Evolutionary conservation across 768 basidiomycete genomes (phyloP), one percentile per base, ranked within the genome.

Genomic region (Lentinula lateritia): DNA sequence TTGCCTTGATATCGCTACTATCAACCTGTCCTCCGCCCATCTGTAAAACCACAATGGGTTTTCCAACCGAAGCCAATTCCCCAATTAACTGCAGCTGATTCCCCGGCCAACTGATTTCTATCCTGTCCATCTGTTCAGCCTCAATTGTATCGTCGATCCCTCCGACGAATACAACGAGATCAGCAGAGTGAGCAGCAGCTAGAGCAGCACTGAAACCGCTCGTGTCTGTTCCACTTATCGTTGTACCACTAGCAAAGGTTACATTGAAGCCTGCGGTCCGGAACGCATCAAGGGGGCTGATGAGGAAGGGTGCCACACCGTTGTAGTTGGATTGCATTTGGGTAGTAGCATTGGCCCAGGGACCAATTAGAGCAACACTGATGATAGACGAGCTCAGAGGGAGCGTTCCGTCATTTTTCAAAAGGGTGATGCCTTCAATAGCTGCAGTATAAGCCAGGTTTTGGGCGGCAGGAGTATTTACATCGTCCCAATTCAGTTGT

Each of bases 401-500:
- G 2, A 89, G 73, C 6, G 77, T 78, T 13, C 80, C 81, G 61
- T 86, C 83, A 66, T 88, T 89, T 74, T 88, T 88, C 15, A 88
- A 73, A 6, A 88, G 74, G 16, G 83, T 83, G 3, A 85, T 76
- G 20, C 83, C 82, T 66, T 84, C 81, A 5, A 78, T 70, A 3
- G 83, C 83, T 32, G 80, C 82, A 56, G 74, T 73, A 66, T 81
- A 72, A 2, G 83, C 83, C 13, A 86, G 75, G 16, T 74, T 66
- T 62, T 81, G 81, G 1, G 83, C 77, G 7, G 67, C 53, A 3
- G 78, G 76, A 0, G 76, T 76, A 66, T 83, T 81, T 63, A 86
- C 75, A 61, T 80, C 75, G 5, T 72, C 68, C 77, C 79, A 84
- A 41, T 65, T 68, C 16, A 85, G 73, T 63, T 80, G 77, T 2